A percentile compares a stretch with the other conserved stretches of the same genome.
These are phyloP conservation scores for Fomitopsis schrenkii DNA, from an alignment of 1,284 basidiomycete species.

Conservation along the genomic window DNA sequence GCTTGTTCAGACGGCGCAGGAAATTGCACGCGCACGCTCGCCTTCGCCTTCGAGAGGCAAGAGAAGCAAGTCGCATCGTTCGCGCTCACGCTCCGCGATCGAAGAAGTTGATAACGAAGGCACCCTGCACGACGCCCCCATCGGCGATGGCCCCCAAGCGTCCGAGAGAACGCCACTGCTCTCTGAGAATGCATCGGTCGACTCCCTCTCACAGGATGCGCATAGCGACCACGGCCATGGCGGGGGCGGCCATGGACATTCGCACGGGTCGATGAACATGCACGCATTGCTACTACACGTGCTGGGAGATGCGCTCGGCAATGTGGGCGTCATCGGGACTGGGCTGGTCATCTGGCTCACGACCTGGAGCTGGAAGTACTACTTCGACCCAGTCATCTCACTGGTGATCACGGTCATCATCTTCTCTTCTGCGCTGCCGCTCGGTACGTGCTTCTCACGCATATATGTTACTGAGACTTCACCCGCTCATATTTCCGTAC, in stretches of 20 bases:
- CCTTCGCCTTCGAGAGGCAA: slow-evolving; percentile 33
- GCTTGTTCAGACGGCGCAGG: slow-evolving; percentile 84
- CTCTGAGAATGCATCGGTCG: slow-evolving; percentile 13
- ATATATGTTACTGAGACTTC: slow-evolving; percentile 6
- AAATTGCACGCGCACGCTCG: slow-evolving; percentile 62
- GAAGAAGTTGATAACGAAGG: slow-evolving; percentile 14
- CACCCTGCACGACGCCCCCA: slow-evolving; percentile 6
- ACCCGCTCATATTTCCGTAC: slow-evolving; percentile 1
- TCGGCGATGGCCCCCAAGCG: slow-evolving; percentile 4
- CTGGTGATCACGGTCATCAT: slow-evolving; percentile 96
- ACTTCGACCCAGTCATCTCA: slow-evolving; percentile 93
- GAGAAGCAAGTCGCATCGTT: slow-evolving; percentile 26
- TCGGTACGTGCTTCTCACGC: slow-evolving; percentile 53
- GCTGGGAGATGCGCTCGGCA: slow-evolving; percentile 94
- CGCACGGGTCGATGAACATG: slow-evolving; percentile 96
- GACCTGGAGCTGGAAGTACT: slow-evolving; percentile 77
- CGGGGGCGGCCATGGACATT: slow-evolving; percentile 40
- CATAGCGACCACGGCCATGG: slow-evolving; percentile 11
- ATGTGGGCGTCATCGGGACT: slow-evolving; percentile 95
- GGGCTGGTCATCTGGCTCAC: slow-evolving; percentile 92
- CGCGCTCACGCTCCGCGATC: slow-evolving; percentile 24
- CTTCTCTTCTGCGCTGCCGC: slow-evolving; percentile 90
- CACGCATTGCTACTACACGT: slow-evolving; percentile 92
- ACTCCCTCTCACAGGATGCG: slow-evolving; percentile 12
- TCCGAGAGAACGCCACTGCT: slow-evolving; percentile 25